Evolutionary conservation across 345 rosid species (phyloP).

Genomic region (Citrus sp.): DNA sequence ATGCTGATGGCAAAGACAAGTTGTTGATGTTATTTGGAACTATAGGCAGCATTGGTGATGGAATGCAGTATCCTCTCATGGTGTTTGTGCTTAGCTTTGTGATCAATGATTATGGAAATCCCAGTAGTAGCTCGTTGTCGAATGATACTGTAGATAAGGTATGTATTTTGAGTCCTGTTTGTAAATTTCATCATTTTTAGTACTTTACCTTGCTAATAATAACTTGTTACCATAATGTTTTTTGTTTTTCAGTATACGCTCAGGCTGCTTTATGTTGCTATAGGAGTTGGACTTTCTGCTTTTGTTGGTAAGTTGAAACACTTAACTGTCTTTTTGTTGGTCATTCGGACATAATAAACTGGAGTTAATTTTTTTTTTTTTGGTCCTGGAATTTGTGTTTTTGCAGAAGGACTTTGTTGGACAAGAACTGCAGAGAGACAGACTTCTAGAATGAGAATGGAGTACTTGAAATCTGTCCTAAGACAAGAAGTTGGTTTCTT

Average conservation of each 20-base stretch:
- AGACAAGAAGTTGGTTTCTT: conserved; percentile 65
- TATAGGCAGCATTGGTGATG: conserved; percentile 73
- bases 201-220: neutral
- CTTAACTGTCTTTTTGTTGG: neutral
- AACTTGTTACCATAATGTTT: conserved; percentile 11
- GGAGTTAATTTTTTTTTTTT: neutral
- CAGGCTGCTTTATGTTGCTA: conserved; percentile 56
- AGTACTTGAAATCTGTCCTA: conserved; percentile 62
- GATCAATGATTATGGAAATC: conserved; percentile 55
- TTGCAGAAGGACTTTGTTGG: conserved; percentile 71
- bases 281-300: conserved; percentile 53
- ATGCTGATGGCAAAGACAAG: conserved; percentile 53
- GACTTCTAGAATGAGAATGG: conserved; percentile 54
- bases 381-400: neutral
- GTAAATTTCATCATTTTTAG: neutral
- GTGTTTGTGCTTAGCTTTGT: conserved; percentile 57
- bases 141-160: conserved; percentile 47
- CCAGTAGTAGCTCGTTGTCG: conserved; percentile 19
- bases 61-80: conserved; percentile 53
- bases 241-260: conserved; percentile 47
- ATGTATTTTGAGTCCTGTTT: neutral
- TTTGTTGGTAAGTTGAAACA: conserved; percentile 48
- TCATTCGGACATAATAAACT: neutral
- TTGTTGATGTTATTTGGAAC: conserved; percentile 55
- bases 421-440: conserved; percentile 72